Evolutionary conservation across 1,284 basidiomycete species (phyloP), one percentile per base, ranked within the genome.

Genomic region (Marasmius tenuissimus): DNA sequence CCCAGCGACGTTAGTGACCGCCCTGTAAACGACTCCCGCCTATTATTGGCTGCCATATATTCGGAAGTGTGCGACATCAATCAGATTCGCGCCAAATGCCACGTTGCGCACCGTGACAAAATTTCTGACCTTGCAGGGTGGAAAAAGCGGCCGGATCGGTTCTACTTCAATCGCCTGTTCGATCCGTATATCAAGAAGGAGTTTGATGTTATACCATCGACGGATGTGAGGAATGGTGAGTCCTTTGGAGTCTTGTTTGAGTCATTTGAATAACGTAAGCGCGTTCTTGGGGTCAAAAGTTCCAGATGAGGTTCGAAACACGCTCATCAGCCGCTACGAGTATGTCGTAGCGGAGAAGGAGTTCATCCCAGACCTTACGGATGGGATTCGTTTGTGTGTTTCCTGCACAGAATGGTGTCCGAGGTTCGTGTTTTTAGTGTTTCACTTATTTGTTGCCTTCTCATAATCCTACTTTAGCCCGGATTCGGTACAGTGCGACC

Each of bases 151-250:
- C 93, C 95, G 12, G 96, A 98, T 75, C 88, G 94, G 69, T 98
- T 98, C 80, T 97, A 96, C 82, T 98, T 95, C 80, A 88, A 89
- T 68, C 89, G 93, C 68, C 84, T 97, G 61, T 98, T 96, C 74
- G 97, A 99, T 78, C 94, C 96, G 51, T 98, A 98, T 78, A 94
- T 98, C 76, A 96, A 97, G 80, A 93, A 95, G 74, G 97, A 97
- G 77, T 98, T 97, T 77, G 97, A 99, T 75, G 92, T 98, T 67
- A 89, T 99, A 62, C 89, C 93, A 59, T 88, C 94, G 33, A 86
- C 86, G 53, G 92, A 91, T 70, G 88, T 97, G 61, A 87, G 90
- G 68, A 99, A 99, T 75, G 82, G 95, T 97, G 73, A 70, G 94
- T 85, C 20, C 18, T 63, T 60, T 59, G 52, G 38, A 56, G 20